Percentiles rank a stretch among this genome's conserved stretches.
These are phyloP conservation scores for Colletotrichum theobromicola DNA, from an alignment of 2,329 filamentous ascomycete species.

Conservation along the genomic window DNA sequence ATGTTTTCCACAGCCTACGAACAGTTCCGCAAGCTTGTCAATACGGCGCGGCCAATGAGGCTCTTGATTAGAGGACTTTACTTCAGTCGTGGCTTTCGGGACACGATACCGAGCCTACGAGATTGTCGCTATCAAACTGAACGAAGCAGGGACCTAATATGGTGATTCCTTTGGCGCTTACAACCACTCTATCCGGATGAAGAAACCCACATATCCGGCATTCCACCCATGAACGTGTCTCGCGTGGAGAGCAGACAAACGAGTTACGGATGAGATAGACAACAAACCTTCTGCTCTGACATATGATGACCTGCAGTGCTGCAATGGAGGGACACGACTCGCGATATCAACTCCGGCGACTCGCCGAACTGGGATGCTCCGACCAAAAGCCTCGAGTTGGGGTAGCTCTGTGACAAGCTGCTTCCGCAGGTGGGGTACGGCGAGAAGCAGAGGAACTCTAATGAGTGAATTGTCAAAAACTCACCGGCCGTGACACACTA, in stretches of 20 bases:
- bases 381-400: neutral
- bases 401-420: neutral
- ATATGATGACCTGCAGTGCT: neutral
- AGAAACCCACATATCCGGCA: neutral
- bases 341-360: neutral
- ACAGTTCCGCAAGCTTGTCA: neutral
- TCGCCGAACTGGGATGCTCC: neutral
- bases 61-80: neutral
- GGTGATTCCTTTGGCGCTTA: neutral
- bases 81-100: neutral
- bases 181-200: neutral
- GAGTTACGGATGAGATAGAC: neutral
- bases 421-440: neutral
- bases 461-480: neutral
- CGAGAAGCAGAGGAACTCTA: neutral
- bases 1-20: neutral
- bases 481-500: neutral
- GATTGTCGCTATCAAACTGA: neutral
- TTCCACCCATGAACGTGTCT: neutral
- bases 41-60: neutral
- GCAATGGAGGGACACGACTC: neutral
- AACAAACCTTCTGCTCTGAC: neutral
- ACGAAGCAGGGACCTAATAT: neutral
- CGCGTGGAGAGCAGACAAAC: neutral
- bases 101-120: neutral